Base-by-base conservation (phyloP, 2,329 filamentous ascomycete species). In the Clarireedia sp. region DNA sequence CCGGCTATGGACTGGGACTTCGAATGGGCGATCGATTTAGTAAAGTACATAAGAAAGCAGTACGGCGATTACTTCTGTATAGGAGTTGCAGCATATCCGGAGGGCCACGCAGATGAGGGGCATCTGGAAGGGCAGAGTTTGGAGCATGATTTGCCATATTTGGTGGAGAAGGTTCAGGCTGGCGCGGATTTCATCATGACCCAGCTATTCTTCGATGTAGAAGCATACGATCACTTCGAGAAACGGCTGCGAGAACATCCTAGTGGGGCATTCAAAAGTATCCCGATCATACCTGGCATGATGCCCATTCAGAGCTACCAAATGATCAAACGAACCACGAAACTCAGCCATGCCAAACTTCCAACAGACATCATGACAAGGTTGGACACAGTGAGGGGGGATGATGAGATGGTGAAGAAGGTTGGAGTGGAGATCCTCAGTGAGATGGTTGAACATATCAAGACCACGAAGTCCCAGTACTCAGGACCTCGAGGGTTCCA, bases 141-240 rank as follows among this genome's bases (percentile, higher is more conserved):
- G 38, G 89, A 95, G 66, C 80, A 87, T 60, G 94, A 99, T 72
- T 73, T 99, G 57, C 89, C 91, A 0, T 95, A 87, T 66, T 77
- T 99, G 53, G 82, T 95, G 10, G 90, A 96, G 63, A 99, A 99
- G 78, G 87, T 86, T 0, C 78, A 86, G 64, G 94, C 94, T 3
- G 94, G 94, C 1, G 94, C 91, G 50, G 91, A 97, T 72, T 99
- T 99, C 68, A 87, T 99, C 72, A 96, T 99, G 89, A 97, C 94
- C 0, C 94, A 99, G 71, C 78, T 99, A 8, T 97, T 96, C 72
- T 99, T 96, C 71, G 90, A 97, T 68, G 80, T 90, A 23, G 78
- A 87, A 3, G 89, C 89, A 17, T 99, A 95, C 68, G 80, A 85
- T 54, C 76, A 76, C 36, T 97, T 95, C 67, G 92, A 97, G 73